Evolutionary conservation across 176 grass and related monocot genomes (phyloP), one percentile per base, ranked within the genome.

Genomic region (Aegilops bicornis): DNA sequence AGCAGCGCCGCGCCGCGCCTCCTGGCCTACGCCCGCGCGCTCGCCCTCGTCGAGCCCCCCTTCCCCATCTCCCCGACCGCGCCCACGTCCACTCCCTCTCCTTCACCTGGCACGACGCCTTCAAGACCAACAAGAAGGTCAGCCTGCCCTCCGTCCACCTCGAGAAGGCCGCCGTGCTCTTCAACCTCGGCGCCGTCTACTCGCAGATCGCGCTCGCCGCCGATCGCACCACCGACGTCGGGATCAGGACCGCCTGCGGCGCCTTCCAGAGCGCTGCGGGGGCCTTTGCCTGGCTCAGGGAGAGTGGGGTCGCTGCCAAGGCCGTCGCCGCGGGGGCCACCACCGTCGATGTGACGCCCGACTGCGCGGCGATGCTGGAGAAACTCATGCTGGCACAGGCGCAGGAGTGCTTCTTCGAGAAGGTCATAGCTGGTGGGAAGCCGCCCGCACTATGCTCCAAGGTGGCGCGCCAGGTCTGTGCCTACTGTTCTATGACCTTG

Each of bases 381-480:
- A 96, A 91, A 81, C 89, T 99, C 17, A 94, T 99, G 97, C 97
- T 99, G 50, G 97, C 97, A 37, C 97, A 99, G 80, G 94, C 97
- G 20, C 94, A 99, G 80, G 97, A 99, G 84, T 99, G 97, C 89
- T 97, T 99, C 90, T 99, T 95, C 69, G 97, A 99, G 90, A 99
- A 95, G 92, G 97, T 94, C 17, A 91, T 99, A 65, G 90, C 80
- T n/a, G 97, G 93, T 15, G 94, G 88, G n/a, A 99, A 97, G 85
- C 94, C 97, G 5, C 92, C 94, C 0, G 83, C 80, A 23, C 73
- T 99, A 27, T 99, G 94, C 89, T 99, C 94, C 68, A 99, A 99
- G 83, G 90, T 99, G 62, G 97, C 97, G 16, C 86, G 97, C 43
- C 97, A 99, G 94, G 94, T 99, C 83, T 61, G 85, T 81, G 5